Percentiles rank a stretch among this genome's conserved stretches.
These are phyloP conservation scores for Debaryomyces prosopidis DNA, from an alignment of 805 yeast species.

Conservation along the genomic window DNA sequence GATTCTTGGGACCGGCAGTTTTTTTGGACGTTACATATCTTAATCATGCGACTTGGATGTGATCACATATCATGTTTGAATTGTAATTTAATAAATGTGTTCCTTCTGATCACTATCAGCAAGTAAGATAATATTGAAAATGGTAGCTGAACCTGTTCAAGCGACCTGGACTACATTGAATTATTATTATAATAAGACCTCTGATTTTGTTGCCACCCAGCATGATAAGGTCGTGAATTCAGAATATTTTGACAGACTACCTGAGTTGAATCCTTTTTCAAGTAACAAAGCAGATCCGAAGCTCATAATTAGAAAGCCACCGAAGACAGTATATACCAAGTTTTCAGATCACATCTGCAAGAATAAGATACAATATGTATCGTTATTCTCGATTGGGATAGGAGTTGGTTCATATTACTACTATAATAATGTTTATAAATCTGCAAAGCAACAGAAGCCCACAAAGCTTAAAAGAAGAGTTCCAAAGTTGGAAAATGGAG, in stretches of 20 bases:
- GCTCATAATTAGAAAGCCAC: neutral
- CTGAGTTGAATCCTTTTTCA: conserved; percentile 12
- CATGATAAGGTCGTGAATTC: conserved; percentile 22
- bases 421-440: conserved; percentile 1
- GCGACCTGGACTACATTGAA: conserved; percentile 34
- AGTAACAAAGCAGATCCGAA: neutral
- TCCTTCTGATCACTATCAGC: no score
- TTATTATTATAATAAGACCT: conserved; percentile 18
- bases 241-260: conserved; percentile 13
- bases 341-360: neutral
- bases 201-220: conserved; percentile 21
- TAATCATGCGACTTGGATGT: neutral
- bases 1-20: conserved; percentile 52
- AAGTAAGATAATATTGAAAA: conserved; percentile 8
- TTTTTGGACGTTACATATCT: conserved; percentile 12
- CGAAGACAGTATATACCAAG: neutral
- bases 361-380: conserved; percentile 7
- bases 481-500: conserved; percentile 62
- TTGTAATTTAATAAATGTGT: no score
- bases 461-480: conserved; percentile 51
- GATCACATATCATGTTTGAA: no score
- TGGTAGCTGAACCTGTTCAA: conserved; percentile 49
- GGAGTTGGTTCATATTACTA: conserved; percentile 17
- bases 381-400: conserved; percentile 26
- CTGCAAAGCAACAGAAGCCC: neutral